Evolutionary conservation across 2,329 filamentous ascomycete species (phyloP).

Genomic region (Bisporella sp.): DNA sequence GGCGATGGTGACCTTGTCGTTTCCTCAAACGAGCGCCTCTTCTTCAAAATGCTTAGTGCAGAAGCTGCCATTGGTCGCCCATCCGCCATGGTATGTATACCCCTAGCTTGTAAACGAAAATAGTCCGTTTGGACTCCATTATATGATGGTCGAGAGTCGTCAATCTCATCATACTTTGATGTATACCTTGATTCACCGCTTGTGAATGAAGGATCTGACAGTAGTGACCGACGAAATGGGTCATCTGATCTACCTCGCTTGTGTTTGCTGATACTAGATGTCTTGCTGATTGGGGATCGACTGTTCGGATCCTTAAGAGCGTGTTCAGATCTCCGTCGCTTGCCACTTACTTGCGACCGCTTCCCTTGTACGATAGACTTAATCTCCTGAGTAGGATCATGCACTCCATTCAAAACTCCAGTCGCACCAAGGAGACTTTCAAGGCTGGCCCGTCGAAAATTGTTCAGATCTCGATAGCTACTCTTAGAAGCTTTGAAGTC

Average conservation of each 20-base stretch:
- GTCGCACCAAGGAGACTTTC: slow-evolving; percentile 21
- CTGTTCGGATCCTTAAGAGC: slow-evolving; percentile 6
- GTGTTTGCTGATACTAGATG: slow-evolving; percentile 14
- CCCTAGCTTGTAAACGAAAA: slow-evolving; percentile 29
- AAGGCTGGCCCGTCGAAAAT: slow-evolving; percentile 15
- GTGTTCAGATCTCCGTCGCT: slow-evolving; percentile 14
- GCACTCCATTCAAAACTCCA: slow-evolving; percentile 18
- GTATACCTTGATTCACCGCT: slow-evolving; percentile 23
- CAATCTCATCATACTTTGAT: slow-evolving; percentile 13
- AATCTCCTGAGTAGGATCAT: slow-evolving; percentile 14
- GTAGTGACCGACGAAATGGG: slow-evolving; percentile 20
- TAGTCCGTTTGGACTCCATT: slow-evolving; percentile 30
- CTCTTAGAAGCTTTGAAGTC: slow-evolving; percentile 22
- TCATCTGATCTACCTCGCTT: slow-evolving; percentile 19
- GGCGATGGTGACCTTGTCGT: slow-evolving; percentile 1
- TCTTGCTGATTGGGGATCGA: background rate
- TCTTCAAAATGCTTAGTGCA: slow-evolving; percentile 18
- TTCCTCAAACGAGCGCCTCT: slow-evolving; percentile 21
- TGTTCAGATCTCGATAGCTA: background rate
- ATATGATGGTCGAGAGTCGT: slow-evolving; percentile 18
- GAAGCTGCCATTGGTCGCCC: slow-evolving; percentile 25
- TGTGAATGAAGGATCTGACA: slow-evolving; percentile 25
- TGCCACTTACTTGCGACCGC: slow-evolving; percentile 3
- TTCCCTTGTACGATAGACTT: slow-evolving; percentile 12
- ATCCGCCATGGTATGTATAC: slow-evolving; percentile 24